Evolutionary conservation across 1,284 basidiomycete species (phyloP), one percentile per base, ranked within the genome.

Genomic region (Sporisorium iseilematis-ciliati): DNA sequence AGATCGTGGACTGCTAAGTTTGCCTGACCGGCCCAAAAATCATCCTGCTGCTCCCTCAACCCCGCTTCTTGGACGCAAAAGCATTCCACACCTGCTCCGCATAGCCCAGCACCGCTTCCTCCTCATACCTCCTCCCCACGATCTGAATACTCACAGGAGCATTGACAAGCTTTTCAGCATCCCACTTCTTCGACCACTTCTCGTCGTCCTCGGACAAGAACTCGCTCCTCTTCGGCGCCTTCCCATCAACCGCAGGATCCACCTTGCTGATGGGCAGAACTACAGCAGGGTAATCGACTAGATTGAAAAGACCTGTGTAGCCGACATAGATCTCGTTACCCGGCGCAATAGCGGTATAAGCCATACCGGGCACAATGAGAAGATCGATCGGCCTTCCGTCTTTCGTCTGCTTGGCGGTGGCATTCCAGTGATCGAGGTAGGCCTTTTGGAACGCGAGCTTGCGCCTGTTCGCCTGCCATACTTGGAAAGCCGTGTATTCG

Each of bases 101-200:
- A 42, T 69, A 76, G 0, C 87, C 88, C 35, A 92, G 87, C 10
- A 91, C 88, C 0, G 89, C 90, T 79, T 92, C 92, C 73, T 93
- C 92, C 79, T 93, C 91, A 45, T 90, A 86, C n/a, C 89, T 90
- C 56, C 89, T 87, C 0, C 90, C 91, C 3, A 92, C 87, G 6
- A 92, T 78, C 78, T 93, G 92, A 23, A 93, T 84, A n/a, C 87
- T 86, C 7, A 93, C 87, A 0, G 92, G 92, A 0, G 89, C 90
- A 64, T 89, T 88, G 56, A 86, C 86, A 72, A 89, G 90, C 14
- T 86, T 87, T 31, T 87, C 79, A 49, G 75, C 67, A 48, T 79
- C 62, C 78, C 76, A 82, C 23, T 50, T 57, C 33, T 65, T 66
- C 52, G 78, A 73, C 41, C 82, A 78, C 10, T 80, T 57, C 50